Base-by-base conservation (phyloP, 371 early-diverging fungal species). In the Mucor piriformis region DNA sequence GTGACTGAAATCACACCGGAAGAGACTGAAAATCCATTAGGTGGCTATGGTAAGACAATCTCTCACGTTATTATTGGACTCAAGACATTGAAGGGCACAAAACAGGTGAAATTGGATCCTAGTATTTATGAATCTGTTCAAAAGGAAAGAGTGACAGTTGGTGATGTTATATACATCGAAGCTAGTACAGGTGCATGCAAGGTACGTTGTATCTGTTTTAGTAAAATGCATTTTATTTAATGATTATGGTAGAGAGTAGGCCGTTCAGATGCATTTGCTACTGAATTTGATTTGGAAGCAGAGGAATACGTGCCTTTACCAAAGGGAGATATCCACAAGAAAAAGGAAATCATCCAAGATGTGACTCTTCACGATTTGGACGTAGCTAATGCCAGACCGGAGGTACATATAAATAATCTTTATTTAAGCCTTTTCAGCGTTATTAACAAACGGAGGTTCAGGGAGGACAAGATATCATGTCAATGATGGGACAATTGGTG, bases 321-420 rank as follows among this genome's bases (percentile, higher is more conserved):
- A 20, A 99, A 99, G 77, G 99, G 99, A 21, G 99, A 99, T 60
- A 94, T 99, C 18, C 96, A 97, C 77, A 98, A 97, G 78, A 96
- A 93, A 79, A 93, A 95, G 83, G 97, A 97, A 74, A 88, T 98
- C 23, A 86, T 94, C 24, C 99, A 99, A 73, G 96, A 95, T 64
- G 95, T 99, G 6, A 96, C 99, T 0, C 87, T 99, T 20, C 99
- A 99, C 73, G 99, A 99, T 72, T 80, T 99, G 65, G 99, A 99
- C 84, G 88, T 93, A n/a, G 95, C 99, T 37, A 99, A 99, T 69
- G 97, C 97, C 20, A 84, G 90, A 54, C 96, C 97, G 34, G 93
- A 95, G 29, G 29, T 29, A 29, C 29, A 29, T 4, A 29, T 8
- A 29, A 6, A 29, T 29, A 29, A 1, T 29, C 8, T 29, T 29